Percentiles rank a stretch among this genome's conserved stretches.
Evolutionary conservation across 1,139 yeast species (phyloP).

Genomic region (Yamadazyma trypodendri): DNA sequence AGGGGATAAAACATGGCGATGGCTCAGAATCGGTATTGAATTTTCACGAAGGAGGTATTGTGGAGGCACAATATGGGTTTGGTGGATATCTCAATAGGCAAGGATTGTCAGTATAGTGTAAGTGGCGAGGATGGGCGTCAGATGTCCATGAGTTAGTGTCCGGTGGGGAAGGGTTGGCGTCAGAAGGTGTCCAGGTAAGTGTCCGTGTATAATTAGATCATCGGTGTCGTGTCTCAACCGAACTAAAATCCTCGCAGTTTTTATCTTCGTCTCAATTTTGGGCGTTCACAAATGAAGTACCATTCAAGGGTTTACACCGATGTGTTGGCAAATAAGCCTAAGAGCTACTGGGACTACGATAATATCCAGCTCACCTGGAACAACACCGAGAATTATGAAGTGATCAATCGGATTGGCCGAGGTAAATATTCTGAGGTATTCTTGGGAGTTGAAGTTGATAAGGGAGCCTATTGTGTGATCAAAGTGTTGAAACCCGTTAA

Average conservation of each 20-base stretch:
- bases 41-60: too few species aligned
- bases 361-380: constrained; percentile 44
- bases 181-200: too few species aligned
- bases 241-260: not conserved
- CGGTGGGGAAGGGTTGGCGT: too few species aligned
- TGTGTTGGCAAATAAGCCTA: constrained; percentile 40
- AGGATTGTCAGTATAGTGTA: too few species aligned
- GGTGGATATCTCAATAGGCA: too few species aligned
- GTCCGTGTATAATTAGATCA: not conserved
- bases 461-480: constrained; percentile 60
- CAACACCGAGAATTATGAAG: constrained; percentile 44
- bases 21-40: too few species aligned
- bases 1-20: too few species aligned
- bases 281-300: constrained; percentile 6
- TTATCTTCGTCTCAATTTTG: too few species aligned
- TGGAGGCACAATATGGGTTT: too few species aligned
- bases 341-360: constrained; percentile 47
- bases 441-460: constrained; percentile 31
- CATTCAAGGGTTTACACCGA: constrained; percentile 29
- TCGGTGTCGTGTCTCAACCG: not conserved
- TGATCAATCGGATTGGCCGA: constrained; percentile 42
- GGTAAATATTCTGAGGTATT: constrained; percentile 51
- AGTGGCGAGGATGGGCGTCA: too few species aligned
- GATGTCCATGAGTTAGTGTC: too few species aligned
- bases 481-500: constrained; percentile 95